phyloP scores from a whole-genome alignment of 176 grass and related monocot species.

The Triticum monococcum region DNA sequence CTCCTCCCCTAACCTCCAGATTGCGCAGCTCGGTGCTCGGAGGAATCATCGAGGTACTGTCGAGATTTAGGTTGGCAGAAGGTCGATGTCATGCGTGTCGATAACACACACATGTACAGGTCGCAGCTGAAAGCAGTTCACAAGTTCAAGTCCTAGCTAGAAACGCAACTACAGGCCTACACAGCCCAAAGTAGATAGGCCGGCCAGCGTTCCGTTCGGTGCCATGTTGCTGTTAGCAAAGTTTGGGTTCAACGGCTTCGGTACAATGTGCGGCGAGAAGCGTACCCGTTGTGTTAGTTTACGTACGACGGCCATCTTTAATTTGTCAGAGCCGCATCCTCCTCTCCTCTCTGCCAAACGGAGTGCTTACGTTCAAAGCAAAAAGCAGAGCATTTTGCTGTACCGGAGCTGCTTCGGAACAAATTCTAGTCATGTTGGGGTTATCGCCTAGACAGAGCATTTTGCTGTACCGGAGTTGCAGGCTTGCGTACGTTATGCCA shows the following conservation, averaged over 20 bases:
- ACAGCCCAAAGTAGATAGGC: background rate
- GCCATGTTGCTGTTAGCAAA: background rate
- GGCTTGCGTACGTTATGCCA: background rate
- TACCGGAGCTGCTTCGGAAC: background rate
- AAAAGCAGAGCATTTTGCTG: background rate
- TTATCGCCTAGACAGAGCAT: too few relatives aligned
- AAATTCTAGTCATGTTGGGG: too few relatives aligned
- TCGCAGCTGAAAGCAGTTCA: background rate
- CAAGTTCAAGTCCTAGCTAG: background rate
- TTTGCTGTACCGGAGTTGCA: too few relatives aligned
- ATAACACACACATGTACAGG: background rate
- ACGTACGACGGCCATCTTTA: background rate
- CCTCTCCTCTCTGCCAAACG: background rate
- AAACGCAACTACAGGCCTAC: background rate
- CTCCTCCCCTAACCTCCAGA: conserved; percentile 13
- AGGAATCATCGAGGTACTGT: background rate
- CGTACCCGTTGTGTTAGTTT: background rate
- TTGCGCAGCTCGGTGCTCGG: background rate
- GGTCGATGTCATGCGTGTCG: background rate
- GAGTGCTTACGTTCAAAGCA: background rate
- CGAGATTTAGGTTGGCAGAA: background rate
- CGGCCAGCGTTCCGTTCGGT: background rate
- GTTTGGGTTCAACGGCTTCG: background rate
- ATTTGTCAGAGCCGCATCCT: background rate
- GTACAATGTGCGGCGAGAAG: background rate